These are phyloP conservation scores for Leishmania amazonensis DNA, from an alignment of 208 protist genomes.

Conservation along the genomic window DNA sequence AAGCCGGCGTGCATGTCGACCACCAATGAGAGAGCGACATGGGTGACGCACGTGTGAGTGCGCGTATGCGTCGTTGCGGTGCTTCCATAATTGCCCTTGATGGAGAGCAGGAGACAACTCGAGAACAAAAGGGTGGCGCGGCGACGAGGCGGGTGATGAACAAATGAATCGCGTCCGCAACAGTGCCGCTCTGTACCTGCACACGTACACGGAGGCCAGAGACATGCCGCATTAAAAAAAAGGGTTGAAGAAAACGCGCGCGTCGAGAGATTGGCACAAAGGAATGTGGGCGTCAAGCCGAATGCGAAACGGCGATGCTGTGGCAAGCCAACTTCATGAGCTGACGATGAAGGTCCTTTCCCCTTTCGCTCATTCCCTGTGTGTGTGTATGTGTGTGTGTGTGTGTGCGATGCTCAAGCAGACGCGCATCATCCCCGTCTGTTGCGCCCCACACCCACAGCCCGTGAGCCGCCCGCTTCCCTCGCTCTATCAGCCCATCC, in stretches of 20 bases:
- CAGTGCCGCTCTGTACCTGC: background rate
- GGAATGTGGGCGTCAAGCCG: background rate
- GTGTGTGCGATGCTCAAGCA: background rate
- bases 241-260: background rate
- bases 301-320: background rate
- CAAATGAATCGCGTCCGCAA: background rate
- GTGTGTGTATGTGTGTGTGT: background rate
- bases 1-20: background rate
- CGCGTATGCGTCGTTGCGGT: background rate
- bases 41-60: background rate
- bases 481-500: constrained; percentile 21
- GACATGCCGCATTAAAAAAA: background rate
- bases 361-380: background rate
- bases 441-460: background rate
- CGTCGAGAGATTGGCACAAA: background rate
- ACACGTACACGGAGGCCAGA: background rate
- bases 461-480: background rate
- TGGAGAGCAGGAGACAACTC: background rate
- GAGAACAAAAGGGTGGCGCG: background rate
- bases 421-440: background rate
- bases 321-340: background rate
- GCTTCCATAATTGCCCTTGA: background rate
- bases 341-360: background rate
- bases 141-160: background rate
- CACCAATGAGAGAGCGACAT: background rate